Conservation (phyloP, 2,329 filamentous ascomycete species). For the Macrophomina pseudophaseolina region DNA sequence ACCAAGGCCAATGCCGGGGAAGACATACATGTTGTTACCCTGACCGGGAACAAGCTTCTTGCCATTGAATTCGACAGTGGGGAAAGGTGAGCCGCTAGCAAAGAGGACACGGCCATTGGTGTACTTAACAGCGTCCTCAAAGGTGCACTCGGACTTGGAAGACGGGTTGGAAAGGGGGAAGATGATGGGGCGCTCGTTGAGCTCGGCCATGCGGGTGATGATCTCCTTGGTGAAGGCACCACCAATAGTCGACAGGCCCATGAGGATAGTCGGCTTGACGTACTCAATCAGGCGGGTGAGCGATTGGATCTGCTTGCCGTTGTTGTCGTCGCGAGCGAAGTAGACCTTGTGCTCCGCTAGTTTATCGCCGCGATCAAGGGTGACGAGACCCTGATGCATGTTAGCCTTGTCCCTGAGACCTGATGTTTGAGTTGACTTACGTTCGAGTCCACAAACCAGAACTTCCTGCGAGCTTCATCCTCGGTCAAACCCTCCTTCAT, state of each 20-base stretch:
- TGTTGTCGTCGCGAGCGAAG: constrained; percentile 69
- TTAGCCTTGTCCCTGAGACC: background rate
- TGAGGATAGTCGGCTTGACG: constrained; percentile 90
- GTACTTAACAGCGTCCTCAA: constrained; percentile 88
- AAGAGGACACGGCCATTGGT: constrained; percentile 93
- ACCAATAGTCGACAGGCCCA: constrained; percentile 92
- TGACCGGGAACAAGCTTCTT: constrained; percentile 56
- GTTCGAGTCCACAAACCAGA: constrained; percentile 97
- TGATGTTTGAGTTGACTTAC: constrained; percentile 22
- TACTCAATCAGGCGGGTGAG: constrained; percentile 92
- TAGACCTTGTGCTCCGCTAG: constrained; percentile 85
- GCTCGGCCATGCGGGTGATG: constrained; percentile 63
- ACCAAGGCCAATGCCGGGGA: constrained; percentile 93
- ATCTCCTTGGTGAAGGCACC: constrained; percentile 92
- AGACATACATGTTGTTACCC: constrained; percentile 91
- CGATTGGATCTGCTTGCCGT: constrained; percentile 71
- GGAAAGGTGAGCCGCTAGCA: constrained; percentile 93
- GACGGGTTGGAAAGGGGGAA: constrained; percentile 97
- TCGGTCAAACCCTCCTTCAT: constrained; percentile 89
- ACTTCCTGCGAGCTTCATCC: constrained; percentile 84
- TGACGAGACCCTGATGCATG: constrained; percentile 72
- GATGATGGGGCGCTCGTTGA: constrained; percentile 72
- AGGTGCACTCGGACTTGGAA: constrained; percentile 96
- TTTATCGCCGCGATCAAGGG: constrained; percentile 88
- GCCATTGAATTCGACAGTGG: constrained; percentile 60